A percentile compares a stretch with the other conserved stretches of the same genome.
phyloP scores from a whole-genome alignment of 2,329 filamentous ascomycete genomes.

The Alternaria consortialis region DNA sequence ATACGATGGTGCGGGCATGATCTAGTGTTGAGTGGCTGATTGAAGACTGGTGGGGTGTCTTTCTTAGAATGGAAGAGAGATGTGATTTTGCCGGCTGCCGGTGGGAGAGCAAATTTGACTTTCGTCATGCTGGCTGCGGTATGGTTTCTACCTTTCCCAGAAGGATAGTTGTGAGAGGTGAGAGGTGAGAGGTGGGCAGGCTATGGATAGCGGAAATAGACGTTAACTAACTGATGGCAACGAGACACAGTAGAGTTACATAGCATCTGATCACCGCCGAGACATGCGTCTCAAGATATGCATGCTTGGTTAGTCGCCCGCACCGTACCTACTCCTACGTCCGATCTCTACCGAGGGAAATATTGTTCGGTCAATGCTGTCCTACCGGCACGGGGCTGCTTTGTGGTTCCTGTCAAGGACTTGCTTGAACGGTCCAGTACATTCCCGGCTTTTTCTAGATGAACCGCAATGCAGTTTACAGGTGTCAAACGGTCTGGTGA shows the following conservation, averaged over 20 bases:
- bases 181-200: background rate
- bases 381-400: conserved; percentile 33
- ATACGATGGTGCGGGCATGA: conserved; percentile 29
- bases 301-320: conserved; percentile 30
- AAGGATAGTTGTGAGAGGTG: background rate
- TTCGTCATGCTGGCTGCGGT: conserved; percentile 20
- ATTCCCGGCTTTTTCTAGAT: conserved; percentile 25
- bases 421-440: conserved; percentile 33
- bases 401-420: conserved; percentile 19
- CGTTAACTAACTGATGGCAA: background rate
- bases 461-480: conserved; percentile 30
- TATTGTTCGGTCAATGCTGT: conserved; percentile 42
- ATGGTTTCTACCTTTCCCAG: background rate
- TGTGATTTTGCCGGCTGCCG: conserved; percentile 20
- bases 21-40: conserved; percentile 18
- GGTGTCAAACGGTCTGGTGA: conserved; percentile 21
- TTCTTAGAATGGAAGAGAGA: conserved; percentile 24
- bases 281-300: conserved; percentile 5
- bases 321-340: conserved; percentile 36
- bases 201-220: background rate
- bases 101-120: conserved; percentile 16
- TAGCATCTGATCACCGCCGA: conserved; percentile 20
- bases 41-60: conserved; percentile 15
- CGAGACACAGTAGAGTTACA: conserved; percentile 28
- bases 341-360: conserved; percentile 14